A percentile compares a stretch with the other conserved stretches of the same genome.
Conservation (phyloP, 495 filamentous ascomycete genomes). For the Trichoderma virens region DNA sequence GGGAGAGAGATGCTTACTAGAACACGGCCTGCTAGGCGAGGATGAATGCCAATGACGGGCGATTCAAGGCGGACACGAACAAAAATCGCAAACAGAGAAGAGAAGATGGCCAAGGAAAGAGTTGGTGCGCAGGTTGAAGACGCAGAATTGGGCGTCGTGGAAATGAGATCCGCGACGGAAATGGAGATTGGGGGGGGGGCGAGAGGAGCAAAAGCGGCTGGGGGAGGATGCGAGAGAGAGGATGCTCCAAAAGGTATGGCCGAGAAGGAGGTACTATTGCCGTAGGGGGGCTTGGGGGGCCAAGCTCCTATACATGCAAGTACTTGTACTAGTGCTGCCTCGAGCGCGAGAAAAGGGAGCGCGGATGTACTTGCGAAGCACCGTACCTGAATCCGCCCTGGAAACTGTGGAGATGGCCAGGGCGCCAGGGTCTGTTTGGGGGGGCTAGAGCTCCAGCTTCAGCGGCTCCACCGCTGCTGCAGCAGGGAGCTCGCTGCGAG, state of each 20-base stretch:
- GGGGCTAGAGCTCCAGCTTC: background rate
- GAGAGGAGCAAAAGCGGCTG: conserved; percentile 6
- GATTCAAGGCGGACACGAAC: conserved; percentile 2
- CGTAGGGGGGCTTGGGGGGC: background rate
- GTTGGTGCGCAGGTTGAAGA: conserved; percentile 5
- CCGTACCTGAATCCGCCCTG: conserved; percentile 4
- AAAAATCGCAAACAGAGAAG: conserved; percentile 6
- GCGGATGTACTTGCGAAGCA: background rate
- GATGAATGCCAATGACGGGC: conserved; percentile 5
- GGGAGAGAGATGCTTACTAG: background rate
- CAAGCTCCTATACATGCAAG: background rate
- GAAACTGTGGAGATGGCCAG: conserved; percentile 6
- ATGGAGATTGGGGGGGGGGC: conserved; percentile 6
- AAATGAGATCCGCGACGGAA: conserved; percentile 8
- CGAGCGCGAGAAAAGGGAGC: conserved; percentile 5
- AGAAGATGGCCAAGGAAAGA: conserved; percentile 5
- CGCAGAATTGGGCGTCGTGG: conserved; percentile 5
- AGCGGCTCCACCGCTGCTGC: background rate
- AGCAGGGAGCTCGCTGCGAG: conserved; percentile 6
- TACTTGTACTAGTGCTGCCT: conserved; percentile 1
- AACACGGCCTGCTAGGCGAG: conserved; percentile 3
- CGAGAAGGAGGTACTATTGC: conserved; percentile 7
- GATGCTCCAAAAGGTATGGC: background rate
- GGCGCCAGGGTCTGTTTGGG: background rate
- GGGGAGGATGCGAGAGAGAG: conserved; percentile 1